These are phyloP conservation scores for Candida dajiaensis DNA, from an alignment of 805 yeast genomes.

Conservation along the genomic window DNA sequence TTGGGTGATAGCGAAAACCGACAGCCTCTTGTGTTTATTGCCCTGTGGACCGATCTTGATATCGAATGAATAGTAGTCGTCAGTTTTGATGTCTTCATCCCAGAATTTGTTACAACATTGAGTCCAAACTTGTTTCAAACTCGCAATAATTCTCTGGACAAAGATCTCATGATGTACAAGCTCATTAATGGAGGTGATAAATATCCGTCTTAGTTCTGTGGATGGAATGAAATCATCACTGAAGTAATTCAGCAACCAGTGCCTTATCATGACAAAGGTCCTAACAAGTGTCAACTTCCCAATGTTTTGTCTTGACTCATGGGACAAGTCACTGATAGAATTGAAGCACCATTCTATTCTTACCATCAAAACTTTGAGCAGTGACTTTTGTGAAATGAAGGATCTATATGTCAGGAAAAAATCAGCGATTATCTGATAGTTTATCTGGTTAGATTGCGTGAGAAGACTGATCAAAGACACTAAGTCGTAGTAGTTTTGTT, in stretches of 20 bases:
- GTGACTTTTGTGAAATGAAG: conserved; percentile 51
- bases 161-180: conserved; percentile 18
- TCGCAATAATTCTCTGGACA: conserved; percentile 34
- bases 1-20: conserved; percentile 32
- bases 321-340: conserved; percentile 20
- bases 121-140: conserved; percentile 47
- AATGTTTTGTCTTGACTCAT: conserved; percentile 29
- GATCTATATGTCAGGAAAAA: conserved; percentile 80
- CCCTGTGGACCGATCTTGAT: conserved; percentile 24
- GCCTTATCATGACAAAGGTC: conserved; percentile 81
- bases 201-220: conserved; percentile 38
- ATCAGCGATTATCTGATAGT: conserved; percentile 75
- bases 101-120: conserved; percentile 24
- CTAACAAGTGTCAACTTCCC: conserved; percentile 71
- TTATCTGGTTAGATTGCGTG: conserved; percentile 34
- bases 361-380: conserved; percentile 55
- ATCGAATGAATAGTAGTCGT: conserved; percentile 17
- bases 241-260: conserved; percentile 86
- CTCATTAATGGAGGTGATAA: conserved; percentile 32
- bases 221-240: conserved; percentile 71
- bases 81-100: conserved; percentile 26
- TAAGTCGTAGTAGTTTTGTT: conserved; percentile 6
- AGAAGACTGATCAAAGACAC: conserved; percentile 12
- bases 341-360: conserved; percentile 71
- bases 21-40: conserved; percentile 27